Conservation (phyloP, 2,329 filamentous ascomycete species). For the Ophiostoma triangulosporum region DNA sequence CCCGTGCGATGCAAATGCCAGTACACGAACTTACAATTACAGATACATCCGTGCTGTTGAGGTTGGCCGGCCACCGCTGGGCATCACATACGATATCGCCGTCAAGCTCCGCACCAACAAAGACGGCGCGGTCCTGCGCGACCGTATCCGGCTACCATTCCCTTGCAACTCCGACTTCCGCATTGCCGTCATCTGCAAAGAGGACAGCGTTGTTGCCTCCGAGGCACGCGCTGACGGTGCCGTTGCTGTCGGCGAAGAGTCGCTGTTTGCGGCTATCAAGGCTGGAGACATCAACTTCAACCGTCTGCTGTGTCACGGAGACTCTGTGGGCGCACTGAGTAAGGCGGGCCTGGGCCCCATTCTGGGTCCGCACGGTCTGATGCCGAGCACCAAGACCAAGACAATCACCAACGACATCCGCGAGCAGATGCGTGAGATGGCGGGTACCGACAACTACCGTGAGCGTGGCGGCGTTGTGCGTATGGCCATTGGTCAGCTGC, state of each 20-base stretch:
- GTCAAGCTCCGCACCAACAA: constrained; percentile 72
- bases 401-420: constrained; percentile 77
- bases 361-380: constrained; percentile 77
- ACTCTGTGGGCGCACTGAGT: constrained; percentile 63
- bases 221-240: constrained; percentile 71
- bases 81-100: constrained; percentile 77
- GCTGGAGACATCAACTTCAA: constrained; percentile 75
- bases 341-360: constrained; percentile 70
- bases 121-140: constrained; percentile 76
- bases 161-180: constrained; percentile 78
- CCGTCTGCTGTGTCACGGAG: constrained; percentile 70
- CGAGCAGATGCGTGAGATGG: constrained; percentile 63
- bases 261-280: constrained; percentile 65
- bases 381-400: constrained; percentile 79
- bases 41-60: constrained; percentile 88
- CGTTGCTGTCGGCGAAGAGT: constrained; percentile 69
- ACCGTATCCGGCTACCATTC: constrained; percentile 76
- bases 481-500: constrained; percentile 82
- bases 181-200: constrained; percentile 84
- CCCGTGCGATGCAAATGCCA: not conserved
- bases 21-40: not conserved
- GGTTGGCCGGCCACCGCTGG: constrained; percentile 63
- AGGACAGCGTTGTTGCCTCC: constrained; percentile 58
- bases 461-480: constrained; percentile 75
- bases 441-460: constrained; percentile 74